These are phyloP conservation scores for Lentinula guzmanii DNA, from an alignment of 768 basidiomycete genomes.

Conservation along the genomic window DNA sequence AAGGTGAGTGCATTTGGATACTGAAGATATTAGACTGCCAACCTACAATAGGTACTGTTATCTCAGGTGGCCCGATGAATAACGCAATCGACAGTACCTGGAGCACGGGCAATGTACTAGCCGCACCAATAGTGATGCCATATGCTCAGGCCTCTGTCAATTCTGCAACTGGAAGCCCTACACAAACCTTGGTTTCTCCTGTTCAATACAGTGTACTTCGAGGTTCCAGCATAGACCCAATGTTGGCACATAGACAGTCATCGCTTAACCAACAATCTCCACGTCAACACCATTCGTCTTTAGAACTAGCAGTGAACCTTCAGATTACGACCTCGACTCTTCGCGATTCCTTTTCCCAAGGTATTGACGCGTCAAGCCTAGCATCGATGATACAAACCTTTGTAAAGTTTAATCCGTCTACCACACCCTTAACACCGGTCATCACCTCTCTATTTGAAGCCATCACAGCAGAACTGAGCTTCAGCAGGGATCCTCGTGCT, in stretches of 20 bases:
- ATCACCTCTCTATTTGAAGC: slow-evolving; percentile 54
- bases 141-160: slow-evolving; percentile 34
- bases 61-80: background rate
- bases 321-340: slow-evolving; percentile 20
- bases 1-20: slow-evolving; percentile 24
- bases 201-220: slow-evolving; percentile 40
- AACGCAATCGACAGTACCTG: background rate
- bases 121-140: slow-evolving; percentile 29
- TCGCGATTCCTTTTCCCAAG: slow-evolving; percentile 27
- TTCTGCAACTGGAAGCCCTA: slow-evolving; percentile 26
- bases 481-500: slow-evolving; percentile 31
- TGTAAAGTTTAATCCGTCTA: slow-evolving; percentile 40
- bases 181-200: slow-evolving; percentile 25
- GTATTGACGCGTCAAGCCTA: slow-evolving; percentile 40
- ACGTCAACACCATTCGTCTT: slow-evolving; percentile 4
- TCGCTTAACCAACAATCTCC: slow-evolving; percentile 9
- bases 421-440: slow-evolving; percentile 43
- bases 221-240: slow-evolving; percentile 9
- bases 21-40: too few relatives aligned
- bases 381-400: slow-evolving; percentile 50
- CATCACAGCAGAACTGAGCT: slow-evolving; percentile 27
- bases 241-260: slow-evolving; percentile 6
- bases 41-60: background rate
- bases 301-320: slow-evolving; percentile 17
- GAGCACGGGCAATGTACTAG: slow-evolving; percentile 9